phyloP scores from a whole-genome alignment of 345 rosid genomes.

The Boechera retrofracta region DNA sequence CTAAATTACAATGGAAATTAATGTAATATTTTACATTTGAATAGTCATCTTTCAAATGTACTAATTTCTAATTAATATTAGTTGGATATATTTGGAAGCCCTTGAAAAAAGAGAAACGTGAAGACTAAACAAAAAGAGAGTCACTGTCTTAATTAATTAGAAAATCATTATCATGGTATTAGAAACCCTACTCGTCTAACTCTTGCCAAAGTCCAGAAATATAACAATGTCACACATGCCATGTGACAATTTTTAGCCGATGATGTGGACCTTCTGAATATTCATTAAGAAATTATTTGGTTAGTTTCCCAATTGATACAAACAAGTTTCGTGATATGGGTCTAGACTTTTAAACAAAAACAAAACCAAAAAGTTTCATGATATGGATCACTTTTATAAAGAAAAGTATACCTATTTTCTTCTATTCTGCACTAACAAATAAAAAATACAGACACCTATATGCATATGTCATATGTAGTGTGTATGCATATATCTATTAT shows the following conservation, averaged over 20 bases:
- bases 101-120: conserved; percentile 5
- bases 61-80: too few species aligned
- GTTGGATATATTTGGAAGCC: background rate
- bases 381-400: conserved; percentile 17
- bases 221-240: conserved; percentile 35
- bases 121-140: conserved; percentile 29
- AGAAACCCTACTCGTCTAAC: conserved; percentile 36
- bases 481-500: conserved; percentile 17
- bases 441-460: background rate
- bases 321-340: conserved; percentile 31
- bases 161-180: conserved; percentile 23
- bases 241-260: conserved; percentile 36
- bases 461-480: background rate
- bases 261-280: conserved; percentile 37
- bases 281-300: conserved; percentile 28
- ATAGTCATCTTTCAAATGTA: too few species aligned
- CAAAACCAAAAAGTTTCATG: background rate
- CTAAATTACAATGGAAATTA: too few species aligned
- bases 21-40: too few species aligned
- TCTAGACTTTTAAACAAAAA: background rate
- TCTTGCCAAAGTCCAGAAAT: conserved; percentile 37
- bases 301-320: conserved; percentile 32
- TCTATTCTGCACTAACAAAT: conserved; percentile 25
- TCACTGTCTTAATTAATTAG: conserved; percentile 44
- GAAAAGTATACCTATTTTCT: conserved; percentile 36